Evolutionary conservation across 345 rosid genomes (phyloP), one percentile per base, ranked within the genome.

Genomic region (Corymbia maculata): DNA sequence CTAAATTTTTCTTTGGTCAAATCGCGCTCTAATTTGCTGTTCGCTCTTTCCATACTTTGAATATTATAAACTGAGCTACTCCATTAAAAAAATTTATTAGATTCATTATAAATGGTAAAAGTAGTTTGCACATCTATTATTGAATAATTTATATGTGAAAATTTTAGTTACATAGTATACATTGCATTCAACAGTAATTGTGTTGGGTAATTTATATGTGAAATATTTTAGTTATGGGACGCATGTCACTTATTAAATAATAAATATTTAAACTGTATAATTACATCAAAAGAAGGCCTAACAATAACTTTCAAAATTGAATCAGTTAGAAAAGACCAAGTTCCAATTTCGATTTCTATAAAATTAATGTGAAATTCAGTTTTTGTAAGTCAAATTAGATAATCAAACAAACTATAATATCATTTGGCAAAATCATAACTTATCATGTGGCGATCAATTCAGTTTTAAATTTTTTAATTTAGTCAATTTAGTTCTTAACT

Each of bases 381-480:
- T 68, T 30, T 68, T 64, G 17, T 64, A n/a, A 64, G 36, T n/a
- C 36, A 64, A 3, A 64, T n/a, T 8, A 30, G 22, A 68, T 30
- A 16, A 68, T 68, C 21, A 32, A 64, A 7, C 7, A 68, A 30
- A 68, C 44, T 68, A 68, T 66, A 66, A 30, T 30, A 5, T 15
- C 19, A 30, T 66, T 66, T 66, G 1, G 22, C 6, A 16, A 68
- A 68, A 32, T 68, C 5, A 68, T 66, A 66, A 14, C 42, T 0
- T 66, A n/a, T 30, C 0, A 0, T 30, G 42, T 30, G 1, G 2
- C 0, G 0, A 3, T 0, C 0, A n/a, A 66, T 13, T 66, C 16
- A 5, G 26, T 61, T 0, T 13, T 61, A 28, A 28, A 2, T 1
- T 61, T 59, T 26, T 61, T 0, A 28, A 28, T 61, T 61, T 11